phyloP scores from a whole-genome alignment of 495 filamentous ascomycete genomes.

The Penicillium alfredii region DNA sequence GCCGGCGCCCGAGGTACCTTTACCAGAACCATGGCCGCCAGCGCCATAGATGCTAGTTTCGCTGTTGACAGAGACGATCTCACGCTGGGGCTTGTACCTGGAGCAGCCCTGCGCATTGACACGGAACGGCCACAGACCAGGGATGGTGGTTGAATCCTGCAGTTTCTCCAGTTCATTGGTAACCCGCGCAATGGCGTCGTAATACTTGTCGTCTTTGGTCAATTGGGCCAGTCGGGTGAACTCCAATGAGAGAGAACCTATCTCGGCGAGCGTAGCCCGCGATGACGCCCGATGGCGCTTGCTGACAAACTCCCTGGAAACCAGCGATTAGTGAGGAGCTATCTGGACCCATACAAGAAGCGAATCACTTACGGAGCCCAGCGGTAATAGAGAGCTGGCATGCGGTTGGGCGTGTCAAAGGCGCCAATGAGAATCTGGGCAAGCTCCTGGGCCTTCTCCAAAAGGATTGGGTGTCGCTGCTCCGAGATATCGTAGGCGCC shows the following conservation, averaged over 20 bases:
- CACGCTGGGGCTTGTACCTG: constrained; percentile 17
- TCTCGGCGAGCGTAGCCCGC: constrained; percentile 67
- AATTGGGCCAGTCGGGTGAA: constrained; percentile 92
- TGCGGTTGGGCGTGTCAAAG: constrained; percentile 95
- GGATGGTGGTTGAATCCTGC: constrained; percentile 67
- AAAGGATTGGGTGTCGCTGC: constrained; percentile 58
- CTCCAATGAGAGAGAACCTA: constrained; percentile 88
- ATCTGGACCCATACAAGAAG: constrained; percentile 3
- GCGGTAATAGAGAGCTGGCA: constrained; percentile 82
- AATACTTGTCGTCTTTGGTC: constrained; percentile 81
- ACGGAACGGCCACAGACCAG: constrained; percentile 76
- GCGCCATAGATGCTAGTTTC: no score
- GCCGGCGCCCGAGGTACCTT: no score
- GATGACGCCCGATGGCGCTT: constrained; percentile 60
- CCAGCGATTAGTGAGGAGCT: constrained; percentile 5
- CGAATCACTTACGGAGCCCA: constrained; percentile 77
- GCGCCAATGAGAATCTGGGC: constrained; percentile 84
- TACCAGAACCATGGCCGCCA: no score
- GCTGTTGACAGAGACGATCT: no score
- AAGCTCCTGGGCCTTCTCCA: constrained; percentile 84
- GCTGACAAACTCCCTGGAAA: constrained; percentile 46
- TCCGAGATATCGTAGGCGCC: constrained; percentile 78
- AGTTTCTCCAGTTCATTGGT: constrained; percentile 77
- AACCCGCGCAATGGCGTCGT: constrained; percentile 90
- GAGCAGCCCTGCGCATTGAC: constrained; percentile 74